Conservation (phyloP, 768 basidiomycete species). For the Leccinum subgranulosum region DNA sequence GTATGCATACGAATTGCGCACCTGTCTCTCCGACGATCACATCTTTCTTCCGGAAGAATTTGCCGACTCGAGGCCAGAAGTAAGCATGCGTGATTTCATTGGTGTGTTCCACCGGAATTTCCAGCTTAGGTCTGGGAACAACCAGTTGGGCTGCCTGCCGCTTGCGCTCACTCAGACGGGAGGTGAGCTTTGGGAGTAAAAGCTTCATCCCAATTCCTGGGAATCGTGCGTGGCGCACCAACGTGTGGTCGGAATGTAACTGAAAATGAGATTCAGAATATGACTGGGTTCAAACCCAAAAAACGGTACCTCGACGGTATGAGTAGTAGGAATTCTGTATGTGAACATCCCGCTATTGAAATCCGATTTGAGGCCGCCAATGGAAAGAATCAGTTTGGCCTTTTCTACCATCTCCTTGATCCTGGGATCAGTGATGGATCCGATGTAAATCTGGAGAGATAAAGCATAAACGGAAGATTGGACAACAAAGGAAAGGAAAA, state of each 20-base stretch:
- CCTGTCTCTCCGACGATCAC: slow-evolving; percentile 90
- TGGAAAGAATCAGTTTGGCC: slow-evolving; percentile 70
- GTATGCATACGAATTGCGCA: slow-evolving; percentile 10
- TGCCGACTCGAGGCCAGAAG: slow-evolving; percentile 78
- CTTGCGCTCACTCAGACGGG: slow-evolving; percentile 45
- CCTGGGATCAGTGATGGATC: slow-evolving; percentile 61
- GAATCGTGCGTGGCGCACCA: slow-evolving; percentile 62
- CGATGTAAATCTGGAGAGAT: slow-evolving; percentile 65
- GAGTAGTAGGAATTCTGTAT: slow-evolving; percentile 58
- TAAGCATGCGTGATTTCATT: slow-evolving; percentile 69
- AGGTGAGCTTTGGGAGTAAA: slow-evolving; percentile 68
- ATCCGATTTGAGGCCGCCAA: slow-evolving; percentile 70
- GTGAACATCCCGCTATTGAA: slow-evolving; percentile 91
- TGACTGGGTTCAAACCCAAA: background rate
- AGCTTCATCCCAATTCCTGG: slow-evolving; percentile 72
- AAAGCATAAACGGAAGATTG: background rate
- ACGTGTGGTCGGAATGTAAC: slow-evolving; percentile 75
- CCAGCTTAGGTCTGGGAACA: slow-evolving; percentile 41
- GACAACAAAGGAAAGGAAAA: slow-evolving; percentile 4
- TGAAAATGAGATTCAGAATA: slow-evolving; percentile 26
- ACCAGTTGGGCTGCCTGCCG: slow-evolving; percentile 38
- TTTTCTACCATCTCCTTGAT: slow-evolving; percentile 71
- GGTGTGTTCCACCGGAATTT: slow-evolving; percentile 48
- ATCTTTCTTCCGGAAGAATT: slow-evolving; percentile 70
- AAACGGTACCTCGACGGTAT: slow-evolving; percentile 57